Percentiles rank a stretch among this genome's conserved stretches.
phyloP scores from a whole-genome alignment of 805 yeast genomes.

The Candida succiphila region DNA sequence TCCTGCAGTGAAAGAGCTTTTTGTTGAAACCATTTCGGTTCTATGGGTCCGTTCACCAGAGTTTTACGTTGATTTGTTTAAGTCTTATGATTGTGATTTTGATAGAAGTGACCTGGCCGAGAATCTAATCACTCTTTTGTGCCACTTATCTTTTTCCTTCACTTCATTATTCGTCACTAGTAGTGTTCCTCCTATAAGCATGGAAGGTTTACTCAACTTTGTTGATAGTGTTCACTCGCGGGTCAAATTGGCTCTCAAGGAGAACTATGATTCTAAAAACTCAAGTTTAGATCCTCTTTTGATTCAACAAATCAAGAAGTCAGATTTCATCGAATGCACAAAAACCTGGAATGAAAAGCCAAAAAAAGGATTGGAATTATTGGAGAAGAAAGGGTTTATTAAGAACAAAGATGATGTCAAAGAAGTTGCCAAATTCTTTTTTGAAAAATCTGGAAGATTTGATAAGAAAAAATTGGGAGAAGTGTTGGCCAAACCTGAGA shows the following conservation, averaged over 20 bases:
- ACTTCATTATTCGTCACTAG: slow-evolving; percentile 72
- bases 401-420: slow-evolving; percentile 32
- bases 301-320: slow-evolving; percentile 45
- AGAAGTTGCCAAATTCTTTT: slow-evolving; percentile 69
- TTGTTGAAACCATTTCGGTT: slow-evolving; percentile 76
- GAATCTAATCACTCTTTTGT: slow-evolving; percentile 56
- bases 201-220: slow-evolving; percentile 75
- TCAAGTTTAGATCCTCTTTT: slow-evolving; percentile 23
- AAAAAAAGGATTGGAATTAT: slow-evolving; percentile 55
- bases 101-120: slow-evolving; percentile 73
- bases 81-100: slow-evolving; percentile 84
- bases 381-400: slow-evolving; percentile 61
- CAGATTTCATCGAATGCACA: slow-evolving; percentile 68
- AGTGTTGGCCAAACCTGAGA: slow-evolving; percentile 67
- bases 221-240: slow-evolving; percentile 52
- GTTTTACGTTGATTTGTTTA: slow-evolving; percentile 67
- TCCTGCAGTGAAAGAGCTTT: slow-evolving; percentile 57
- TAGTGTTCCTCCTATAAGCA: slow-evolving; percentile 85
- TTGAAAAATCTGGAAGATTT: slow-evolving; percentile 67
- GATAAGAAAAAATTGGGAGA: slow-evolving; percentile 88
- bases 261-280: slow-evolving; percentile 10
- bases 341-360: slow-evolving; percentile 72
- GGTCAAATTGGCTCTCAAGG: slow-evolving; percentile 24
- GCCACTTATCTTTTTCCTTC: slow-evolving; percentile 78
- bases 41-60: slow-evolving; percentile 74